Evolutionary conservation across 176 grass and related monocot species (phyloP), one percentile per base, ranked within the genome.

Genomic region (Carex littledalei): DNA sequence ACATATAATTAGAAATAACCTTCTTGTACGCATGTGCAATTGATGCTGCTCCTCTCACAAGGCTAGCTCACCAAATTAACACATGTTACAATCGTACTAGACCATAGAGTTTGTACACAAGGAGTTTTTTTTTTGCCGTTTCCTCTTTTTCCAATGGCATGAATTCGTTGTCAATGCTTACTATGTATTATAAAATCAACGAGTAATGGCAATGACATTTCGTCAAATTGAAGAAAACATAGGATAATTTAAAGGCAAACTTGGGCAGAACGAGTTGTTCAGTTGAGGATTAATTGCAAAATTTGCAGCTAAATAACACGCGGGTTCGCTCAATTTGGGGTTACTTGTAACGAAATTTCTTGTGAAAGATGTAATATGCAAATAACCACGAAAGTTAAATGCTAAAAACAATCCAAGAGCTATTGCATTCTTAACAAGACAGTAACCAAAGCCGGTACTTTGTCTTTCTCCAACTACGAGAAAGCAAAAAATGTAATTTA

Each of bases 1-100:
- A 81, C 31, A 15, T 73, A 67, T 15, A 15, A 50, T 52, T 17
- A 88, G 43, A 85, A 60, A 83, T 89, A 62, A 98, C 93, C 93
- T 94, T 94, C 76, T 98, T 94, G 71, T 98, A 98, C 13, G 95
- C 95, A 81, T 94, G 95, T 86, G 95, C 95, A 81, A 98, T 94
- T 81, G 95, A 98, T 71, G 94, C 95, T 86, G 95, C 95, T 87
- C 92, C 95, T 91, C 95, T 94, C 92, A 98, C 93, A 39, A 94
- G 92, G 90, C 95, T 92, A 26, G 95, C 92, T 93, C 95, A 98
- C 95, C 92, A 94, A 76, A 98, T 92, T 77, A 91, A 90, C 4
- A 94, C 65, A 91, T 94, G 63, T 62, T 39, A 78, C 80, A 87
- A 34, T 34, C 32, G 32, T 34, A 34, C 24, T 74, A n/a, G 18